Conservation (phyloP, 306 rosid species). For the Prunus mume region DNA sequence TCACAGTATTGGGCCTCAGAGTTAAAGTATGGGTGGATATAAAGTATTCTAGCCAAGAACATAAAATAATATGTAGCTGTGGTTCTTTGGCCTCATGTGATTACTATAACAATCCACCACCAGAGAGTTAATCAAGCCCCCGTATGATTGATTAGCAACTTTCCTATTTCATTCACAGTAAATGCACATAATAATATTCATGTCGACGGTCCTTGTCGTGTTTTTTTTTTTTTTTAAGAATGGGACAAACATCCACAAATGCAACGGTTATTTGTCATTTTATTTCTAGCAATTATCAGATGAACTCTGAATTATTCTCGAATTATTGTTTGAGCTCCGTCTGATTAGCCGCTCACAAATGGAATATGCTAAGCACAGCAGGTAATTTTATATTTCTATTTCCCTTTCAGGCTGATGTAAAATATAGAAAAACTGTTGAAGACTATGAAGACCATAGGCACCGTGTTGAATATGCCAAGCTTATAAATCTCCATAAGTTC, state of each 20-base stretch:
- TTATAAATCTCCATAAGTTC: neutral
- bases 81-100: neutral
- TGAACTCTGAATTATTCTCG: neutral
- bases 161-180: neutral
- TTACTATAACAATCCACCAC: neutral
- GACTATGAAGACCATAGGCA: neutral
- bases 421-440: neutral
- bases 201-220: neutral
- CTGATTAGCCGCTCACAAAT: neutral
- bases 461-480: neutral
- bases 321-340: slow-evolving; percentile 7
- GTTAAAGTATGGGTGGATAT: neutral
- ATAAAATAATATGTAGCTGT: neutral
- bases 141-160: slow-evolving; percentile 2
- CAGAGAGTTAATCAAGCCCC: neutral
- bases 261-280: slow-evolving; percentile 20
- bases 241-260: slow-evolving; percentile 14
- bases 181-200: neutral
- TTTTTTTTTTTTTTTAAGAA: neutral
- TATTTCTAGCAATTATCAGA: neutral
- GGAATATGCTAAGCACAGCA: neutral
- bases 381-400: neutral
- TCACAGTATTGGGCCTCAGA: neutral
- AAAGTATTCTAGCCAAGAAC: neutral
- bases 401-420: neutral